Conservation (phyloP, 192 early-diverging fungal genomes). For the Linnemannia schmuckeri region DNA sequence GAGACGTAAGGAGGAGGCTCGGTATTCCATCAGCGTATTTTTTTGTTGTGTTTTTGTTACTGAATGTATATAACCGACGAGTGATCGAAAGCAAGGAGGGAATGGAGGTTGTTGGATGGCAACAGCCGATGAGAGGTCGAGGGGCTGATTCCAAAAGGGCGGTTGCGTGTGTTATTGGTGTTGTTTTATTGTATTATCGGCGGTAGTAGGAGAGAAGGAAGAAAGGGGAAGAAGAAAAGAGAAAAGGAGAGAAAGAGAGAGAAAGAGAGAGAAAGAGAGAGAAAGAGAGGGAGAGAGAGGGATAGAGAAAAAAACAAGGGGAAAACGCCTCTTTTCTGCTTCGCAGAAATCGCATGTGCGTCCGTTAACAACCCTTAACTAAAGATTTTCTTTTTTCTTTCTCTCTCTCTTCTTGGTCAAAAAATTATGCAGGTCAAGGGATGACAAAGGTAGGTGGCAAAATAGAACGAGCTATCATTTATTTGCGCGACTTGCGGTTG, state of each 20-base stretch:
- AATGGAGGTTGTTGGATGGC: background rate
- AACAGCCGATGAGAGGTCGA: background rate
- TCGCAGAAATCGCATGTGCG: too few relatives aligned
- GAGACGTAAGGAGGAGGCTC: background rate
- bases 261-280: too few relatives aligned
- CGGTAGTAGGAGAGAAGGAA: background rate
- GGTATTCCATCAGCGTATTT: background rate
- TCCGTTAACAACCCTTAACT: background rate
- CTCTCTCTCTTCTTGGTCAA: background rate
- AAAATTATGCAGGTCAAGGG: too few relatives aligned
- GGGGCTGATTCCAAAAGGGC: background rate
- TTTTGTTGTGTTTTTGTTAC: background rate
- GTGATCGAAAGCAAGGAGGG: background rate
- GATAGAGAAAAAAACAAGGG: too few relatives aligned
- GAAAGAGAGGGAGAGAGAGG: too few relatives aligned
- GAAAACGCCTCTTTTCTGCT: too few relatives aligned
- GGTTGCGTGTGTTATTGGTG: background rate
- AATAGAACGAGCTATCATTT: background rate
- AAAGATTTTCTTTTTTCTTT: background rate
- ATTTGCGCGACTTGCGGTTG: background rate
- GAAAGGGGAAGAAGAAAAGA: too few relatives aligned
- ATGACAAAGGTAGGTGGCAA: too few relatives aligned
- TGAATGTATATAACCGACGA: background rate
- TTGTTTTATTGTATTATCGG: background rate
- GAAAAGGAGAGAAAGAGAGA: too few relatives aligned